Evolutionary conservation across 768 basidiomycete genomes (phyloP), one percentile per base, ranked within the genome.

Genomic region (Pleurotus citrinopileatus): DNA sequence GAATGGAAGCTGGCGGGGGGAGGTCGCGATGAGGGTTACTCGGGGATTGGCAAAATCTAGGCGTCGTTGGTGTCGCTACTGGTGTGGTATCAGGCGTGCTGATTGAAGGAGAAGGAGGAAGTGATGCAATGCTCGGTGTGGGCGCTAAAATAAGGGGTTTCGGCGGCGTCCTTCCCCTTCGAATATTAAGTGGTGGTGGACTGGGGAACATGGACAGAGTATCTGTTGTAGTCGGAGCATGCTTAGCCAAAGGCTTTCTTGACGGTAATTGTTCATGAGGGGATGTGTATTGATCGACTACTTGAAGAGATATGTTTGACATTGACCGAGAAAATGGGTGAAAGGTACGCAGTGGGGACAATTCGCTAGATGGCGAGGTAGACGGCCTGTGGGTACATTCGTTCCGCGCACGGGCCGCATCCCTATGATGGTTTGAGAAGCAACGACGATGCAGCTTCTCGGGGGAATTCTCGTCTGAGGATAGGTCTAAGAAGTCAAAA

Each of bases 11-110:
- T 3, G 60, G 61, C 15, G 59, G 56, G 23, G 37, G 10, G 20
- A 50, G 44, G 36, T 61, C 62, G 22, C 57, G 57, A n/a, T 37
- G 9, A 43, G 52, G 32, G 32, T 43, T 44, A 10, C 26, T 26
- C 10, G 48, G 55, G 15, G 58, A 56, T 19, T 50, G 57, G 19
- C 42, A 43, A 42, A 32, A 63, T 22, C 61, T 63, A 36, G 71
- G 65, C 5, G 73, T 70, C 2, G 72, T 74, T 15, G 78, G 76
- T 28, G 75, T 78, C 47, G 69, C 63, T 10, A 74, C 58, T 2
- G 76, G 75, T 17, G 76, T 79, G 38, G 75, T 74, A 55, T 76
- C 73, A 34, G 59, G 57, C 22, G 74, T 73, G 53, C 68, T 70
- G 17, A 55, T 44, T 12, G 60, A 54, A 0, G 71, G 69, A 15